Evolutionary conservation across 2,329 filamentous ascomycete species (phyloP).

Genomic region (Calonectria crousiana): DNA sequence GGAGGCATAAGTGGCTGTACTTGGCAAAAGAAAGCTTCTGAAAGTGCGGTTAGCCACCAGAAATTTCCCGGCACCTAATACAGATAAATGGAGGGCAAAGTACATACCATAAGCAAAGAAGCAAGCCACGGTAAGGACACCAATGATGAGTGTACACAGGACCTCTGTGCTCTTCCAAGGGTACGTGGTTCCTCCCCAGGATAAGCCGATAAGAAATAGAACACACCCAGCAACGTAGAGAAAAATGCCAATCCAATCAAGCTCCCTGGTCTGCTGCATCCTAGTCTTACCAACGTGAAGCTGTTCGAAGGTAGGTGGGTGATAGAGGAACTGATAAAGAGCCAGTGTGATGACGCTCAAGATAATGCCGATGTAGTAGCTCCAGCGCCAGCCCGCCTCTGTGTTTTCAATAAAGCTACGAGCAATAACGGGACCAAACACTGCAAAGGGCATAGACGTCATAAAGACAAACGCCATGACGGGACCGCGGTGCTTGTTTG

Average conservation of each 20-base stretch:
- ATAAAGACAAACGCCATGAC: constrained; percentile 54
- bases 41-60: constrained; percentile 8
- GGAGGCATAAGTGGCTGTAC: constrained; percentile 57
- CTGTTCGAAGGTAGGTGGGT: constrained; percentile 59
- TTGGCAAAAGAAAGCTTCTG: constrained; percentile 51
- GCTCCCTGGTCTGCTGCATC: constrained; percentile 53
- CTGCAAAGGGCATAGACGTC: constrained; percentile 54
- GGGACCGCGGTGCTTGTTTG: constrained; percentile 55
- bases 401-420: constrained; percentile 58
- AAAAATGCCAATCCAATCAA: constrained; percentile 60
- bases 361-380: constrained; percentile 62
- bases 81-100: not conserved
- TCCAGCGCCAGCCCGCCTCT: constrained; percentile 60
- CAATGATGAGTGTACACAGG: constrained; percentile 52
- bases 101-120: constrained; percentile 54
- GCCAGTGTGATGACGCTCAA: constrained; percentile 53
- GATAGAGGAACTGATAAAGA: constrained; percentile 59
- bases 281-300: constrained; percentile 55
- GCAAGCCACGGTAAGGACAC: constrained; percentile 47
- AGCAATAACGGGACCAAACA: constrained; percentile 61
- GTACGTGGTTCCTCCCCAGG: constrained; percentile 56
- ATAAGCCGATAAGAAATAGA: constrained; percentile 58
- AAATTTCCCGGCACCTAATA: not conserved
- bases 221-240: constrained; percentile 56
- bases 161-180: constrained; percentile 57